These are phyloP conservation scores for Albifimbria verrucaria DNA, from an alignment of 2,329 filamentous ascomycete genomes.

Conservation along the genomic window DNA sequence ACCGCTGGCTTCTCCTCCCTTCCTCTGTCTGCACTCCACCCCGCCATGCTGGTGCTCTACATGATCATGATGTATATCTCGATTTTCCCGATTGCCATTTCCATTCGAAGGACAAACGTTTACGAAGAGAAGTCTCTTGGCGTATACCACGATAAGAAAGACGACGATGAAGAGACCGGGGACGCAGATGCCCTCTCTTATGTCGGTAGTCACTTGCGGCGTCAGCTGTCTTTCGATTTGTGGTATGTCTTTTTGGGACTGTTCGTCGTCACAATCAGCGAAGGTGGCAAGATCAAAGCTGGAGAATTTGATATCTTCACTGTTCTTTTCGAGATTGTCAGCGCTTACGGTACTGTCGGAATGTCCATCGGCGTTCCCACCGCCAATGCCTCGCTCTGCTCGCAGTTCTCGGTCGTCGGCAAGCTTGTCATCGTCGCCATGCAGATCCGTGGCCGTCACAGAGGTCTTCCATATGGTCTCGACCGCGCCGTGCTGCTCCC, in stretches of 20 bases:
- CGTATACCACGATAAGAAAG: constrained; percentile 57
- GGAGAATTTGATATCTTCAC: constrained; percentile 65
- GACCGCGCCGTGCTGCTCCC: constrained; percentile 60
- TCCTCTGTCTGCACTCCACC: constrained; percentile 74
- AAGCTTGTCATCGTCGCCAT: constrained; percentile 68
- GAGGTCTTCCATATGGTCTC: constrained; percentile 64
- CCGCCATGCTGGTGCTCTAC: constrained; percentile 90
- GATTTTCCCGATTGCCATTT: constrained; percentile 94
- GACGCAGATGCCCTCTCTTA: constrained; percentile 69
- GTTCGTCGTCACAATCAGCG: constrained; percentile 88
- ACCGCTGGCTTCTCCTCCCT: constrained; percentile 88
- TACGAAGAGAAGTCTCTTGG: constrained; percentile 90
- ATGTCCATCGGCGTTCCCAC: constrained; percentile 78
- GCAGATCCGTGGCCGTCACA: constrained; percentile 67
- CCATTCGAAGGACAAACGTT: constrained; percentile 88
- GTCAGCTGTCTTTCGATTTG: constrained; percentile 92
- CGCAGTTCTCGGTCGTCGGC: constrained; percentile 72
- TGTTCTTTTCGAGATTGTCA: constrained; percentile 80
- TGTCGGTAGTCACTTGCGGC: constrained; percentile 84
- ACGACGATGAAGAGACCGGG: constrained; percentile 45
- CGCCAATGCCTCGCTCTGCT: constrained; percentile 76
- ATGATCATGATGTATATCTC: constrained; percentile 99
- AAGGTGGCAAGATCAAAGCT: constrained; percentile 67
- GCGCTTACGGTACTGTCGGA: constrained; percentile 91
- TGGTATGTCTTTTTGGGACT: constrained; percentile 96